Evolutionary conservation across 192 early-diverging fungal species (phyloP).

Genomic region (Lobulomyces angularis): DNA sequence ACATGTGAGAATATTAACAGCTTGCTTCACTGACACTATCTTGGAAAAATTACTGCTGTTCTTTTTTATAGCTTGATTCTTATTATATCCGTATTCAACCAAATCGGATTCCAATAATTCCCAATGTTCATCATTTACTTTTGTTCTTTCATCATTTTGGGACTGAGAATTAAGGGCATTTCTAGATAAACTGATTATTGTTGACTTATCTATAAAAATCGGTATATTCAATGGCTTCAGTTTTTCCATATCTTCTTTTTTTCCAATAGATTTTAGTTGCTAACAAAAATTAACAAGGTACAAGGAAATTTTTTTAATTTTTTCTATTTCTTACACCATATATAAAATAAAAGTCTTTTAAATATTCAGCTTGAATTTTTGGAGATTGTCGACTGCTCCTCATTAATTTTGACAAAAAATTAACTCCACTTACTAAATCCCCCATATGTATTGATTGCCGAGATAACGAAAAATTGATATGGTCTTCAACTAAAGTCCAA

Average conservation of each 20-base stretch:
- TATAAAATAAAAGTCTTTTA: conserved; percentile 65
- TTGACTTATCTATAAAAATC: conserved; percentile 11
- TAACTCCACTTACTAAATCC: conserved; percentile 58
- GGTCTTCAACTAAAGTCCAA: conserved; percentile 76
- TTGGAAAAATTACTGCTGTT: conserved; percentile 13
- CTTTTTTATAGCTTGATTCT: conserved; percentile 15
- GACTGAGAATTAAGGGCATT: too few species aligned
- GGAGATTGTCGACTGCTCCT: conserved; percentile 49
- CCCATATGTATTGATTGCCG: conserved; percentile 65
- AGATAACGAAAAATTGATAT: conserved; percentile 79
- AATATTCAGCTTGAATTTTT: conserved; percentile 50
- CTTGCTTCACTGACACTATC: conserved; percentile 26
- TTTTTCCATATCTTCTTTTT: conserved; percentile 26
- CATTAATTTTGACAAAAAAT: conserved; percentile 68
- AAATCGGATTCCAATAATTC: conserved; percentile 54
- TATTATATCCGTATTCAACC: conserved; percentile 30
- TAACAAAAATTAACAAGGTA: conserved; percentile 1
- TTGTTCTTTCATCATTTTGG: conserved; percentile 32
- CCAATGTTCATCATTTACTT: conserved; percentile 54
- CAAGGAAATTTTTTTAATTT: too few species aligned
- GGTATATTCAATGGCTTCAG: conserved; percentile 51
- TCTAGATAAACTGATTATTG: too few species aligned
- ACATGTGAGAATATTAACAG: too few species aligned
- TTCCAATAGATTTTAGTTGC: conserved; percentile 9
- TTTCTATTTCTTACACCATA: conserved; percentile 49